phyloP scores from a whole-genome alignment of 78 protist genomes.

The Dictyostelium capitatum region DNA sequence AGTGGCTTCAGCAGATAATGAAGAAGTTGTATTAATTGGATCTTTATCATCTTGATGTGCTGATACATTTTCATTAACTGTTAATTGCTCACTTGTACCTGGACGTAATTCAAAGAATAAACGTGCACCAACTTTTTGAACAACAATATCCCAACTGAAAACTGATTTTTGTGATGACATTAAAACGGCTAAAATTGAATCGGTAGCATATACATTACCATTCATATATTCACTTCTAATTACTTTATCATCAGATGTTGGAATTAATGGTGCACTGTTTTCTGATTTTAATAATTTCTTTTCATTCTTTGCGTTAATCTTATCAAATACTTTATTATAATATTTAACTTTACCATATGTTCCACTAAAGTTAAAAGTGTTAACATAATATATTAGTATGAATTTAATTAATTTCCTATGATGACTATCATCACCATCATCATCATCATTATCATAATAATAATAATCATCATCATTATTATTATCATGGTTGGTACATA shows the following conservation, averaged over 20 bases:
- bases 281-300: constrained; percentile 36
- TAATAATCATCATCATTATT: no score
- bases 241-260: constrained; percentile 61
- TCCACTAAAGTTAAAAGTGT: neutral
- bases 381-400: neutral
- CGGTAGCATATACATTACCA: constrained; percentile 91
- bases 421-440: no score
- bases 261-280: constrained; percentile 34
- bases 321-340: constrained; percentile 40
- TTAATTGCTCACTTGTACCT: constrained; percentile 70
- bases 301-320: constrained; percentile 34
- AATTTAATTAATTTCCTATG: no score
- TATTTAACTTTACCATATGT: constrained; percentile 61
- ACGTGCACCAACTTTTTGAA: constrained; percentile 72
- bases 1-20: constrained; percentile 91
- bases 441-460: no score
- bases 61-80: constrained; percentile 85
- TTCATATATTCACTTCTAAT: constrained; percentile 36
- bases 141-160: constrained; percentile 92
- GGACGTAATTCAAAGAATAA: constrained; percentile 91
- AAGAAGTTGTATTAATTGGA: constrained; percentile 68
- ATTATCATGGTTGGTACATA: neutral
- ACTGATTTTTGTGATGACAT: constrained; percentile 89
- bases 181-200: constrained; percentile 82
- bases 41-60: constrained; percentile 87